Conservation (phyloP, 2,329 filamentous ascomycete species). For the Fusarium sp. region DNA sequence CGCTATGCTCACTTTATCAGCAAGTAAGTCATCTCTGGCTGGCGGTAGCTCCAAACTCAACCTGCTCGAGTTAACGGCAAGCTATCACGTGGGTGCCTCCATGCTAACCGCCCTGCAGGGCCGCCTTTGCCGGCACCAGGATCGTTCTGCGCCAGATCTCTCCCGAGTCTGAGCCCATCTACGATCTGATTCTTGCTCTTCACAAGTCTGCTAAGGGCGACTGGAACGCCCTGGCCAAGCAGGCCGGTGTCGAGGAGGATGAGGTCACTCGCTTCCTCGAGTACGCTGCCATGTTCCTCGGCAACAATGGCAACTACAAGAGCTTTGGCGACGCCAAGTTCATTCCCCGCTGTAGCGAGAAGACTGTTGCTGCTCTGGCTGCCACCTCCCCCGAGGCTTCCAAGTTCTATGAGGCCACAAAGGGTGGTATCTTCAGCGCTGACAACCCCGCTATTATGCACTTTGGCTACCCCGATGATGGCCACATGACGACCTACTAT, state of each 20-base stretch:
- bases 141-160: slow-evolving; percentile 85
- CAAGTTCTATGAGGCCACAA: slow-evolving; percentile 73
- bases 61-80: slow-evolving; percentile 15
- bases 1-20: slow-evolving; percentile 92
- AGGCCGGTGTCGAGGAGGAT: slow-evolving; percentile 71
- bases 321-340: slow-evolving; percentile 89
- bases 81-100: slow-evolving; percentile 14
- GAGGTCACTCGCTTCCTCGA: slow-evolving; percentile 77
- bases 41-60: slow-evolving; percentile 1
- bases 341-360: slow-evolving; percentile 75
- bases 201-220: slow-evolving; percentile 74
- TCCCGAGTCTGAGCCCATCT: slow-evolving; percentile 83
- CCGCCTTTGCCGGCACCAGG: slow-evolving; percentile 79
- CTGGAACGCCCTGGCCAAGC: slow-evolving; percentile 74
- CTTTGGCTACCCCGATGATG: slow-evolving; percentile 78
- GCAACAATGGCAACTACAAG: slow-evolving; percentile 87
- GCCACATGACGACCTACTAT: slow-evolving; percentile 86
- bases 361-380: slow-evolving; percentile 73
- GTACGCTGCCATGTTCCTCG: slow-evolving; percentile 82
- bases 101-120: slow-evolving; percentile 57
- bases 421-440: slow-evolving; percentile 77
- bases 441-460: slow-evolving; percentile 74
- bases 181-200: slow-evolving; percentile 80
- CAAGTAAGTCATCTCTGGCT: slow-evolving; percentile 61
- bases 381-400: slow-evolving; percentile 68